Conservation (phyloP, 2,329 filamentous ascomycete genomes). For the Zymoseptoria brevis region DNA sequence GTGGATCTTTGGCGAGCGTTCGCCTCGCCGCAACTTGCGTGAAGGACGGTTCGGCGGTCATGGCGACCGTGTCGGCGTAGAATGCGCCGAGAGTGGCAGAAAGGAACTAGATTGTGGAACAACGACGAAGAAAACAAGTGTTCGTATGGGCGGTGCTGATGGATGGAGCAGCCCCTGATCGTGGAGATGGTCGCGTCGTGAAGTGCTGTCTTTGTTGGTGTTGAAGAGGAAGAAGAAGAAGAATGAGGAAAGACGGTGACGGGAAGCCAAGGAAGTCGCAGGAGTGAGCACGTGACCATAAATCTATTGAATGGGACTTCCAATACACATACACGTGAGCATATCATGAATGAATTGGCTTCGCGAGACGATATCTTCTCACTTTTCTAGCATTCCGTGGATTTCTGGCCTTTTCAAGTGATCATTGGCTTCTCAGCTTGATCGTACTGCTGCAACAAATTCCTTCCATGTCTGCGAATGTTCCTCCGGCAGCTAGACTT, state of each 20-base stretch:
- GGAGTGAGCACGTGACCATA: conserved; percentile 1
- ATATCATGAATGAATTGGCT: too few relatives aligned
- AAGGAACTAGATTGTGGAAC: not conserved
- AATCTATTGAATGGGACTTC: not conserved
- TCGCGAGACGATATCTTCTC: not conserved
- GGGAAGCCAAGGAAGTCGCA: not conserved
- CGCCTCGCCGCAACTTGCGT: conserved; percentile 40
- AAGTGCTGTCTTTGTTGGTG: not conserved
- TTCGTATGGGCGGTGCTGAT: not conserved
- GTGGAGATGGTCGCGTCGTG: not conserved
- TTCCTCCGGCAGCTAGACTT: conserved; percentile 93
- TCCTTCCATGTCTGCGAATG: conserved; percentile 53
- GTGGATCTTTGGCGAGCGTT: conserved; percentile 25
- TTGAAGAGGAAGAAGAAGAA: conserved; percentile 8
- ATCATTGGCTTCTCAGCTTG: not conserved
- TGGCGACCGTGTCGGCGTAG: conserved; percentile 6
- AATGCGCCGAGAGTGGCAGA: conserved; percentile 9
- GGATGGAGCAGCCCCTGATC: not conserved
- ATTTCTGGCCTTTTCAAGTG: not conserved
- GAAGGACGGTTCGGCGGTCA: conserved; percentile 34
- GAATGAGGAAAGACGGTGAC: conserved; percentile 13
- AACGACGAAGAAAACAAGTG: not conserved
- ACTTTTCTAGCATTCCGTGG: not conserved
- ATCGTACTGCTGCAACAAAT: not conserved
- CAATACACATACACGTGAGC: too few relatives aligned